These are phyloP conservation scores for Schizosaccharomyces lindneri DNA, from an alignment of 805 yeast species.

Conservation along the genomic window DNA sequence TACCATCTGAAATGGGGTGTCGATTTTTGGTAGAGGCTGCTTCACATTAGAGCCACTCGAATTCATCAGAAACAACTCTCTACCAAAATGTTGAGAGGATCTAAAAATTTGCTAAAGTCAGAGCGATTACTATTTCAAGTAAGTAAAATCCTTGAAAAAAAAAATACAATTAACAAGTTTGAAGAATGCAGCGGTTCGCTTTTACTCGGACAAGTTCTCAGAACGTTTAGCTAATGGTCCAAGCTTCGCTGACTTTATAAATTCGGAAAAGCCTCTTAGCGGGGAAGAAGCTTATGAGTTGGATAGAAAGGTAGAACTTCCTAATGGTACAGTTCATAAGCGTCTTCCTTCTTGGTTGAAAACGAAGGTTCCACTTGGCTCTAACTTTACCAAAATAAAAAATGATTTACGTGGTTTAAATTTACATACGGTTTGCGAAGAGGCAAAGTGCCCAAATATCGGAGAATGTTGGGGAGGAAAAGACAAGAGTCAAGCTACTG, in stretches of 20 bases:
- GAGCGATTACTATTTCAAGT: too few species aligned
- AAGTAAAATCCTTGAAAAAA: not conserved
- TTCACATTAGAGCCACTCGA: too few species aligned
- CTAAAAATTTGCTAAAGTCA: too few species aligned
- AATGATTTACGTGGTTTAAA: constrained; percentile 71
- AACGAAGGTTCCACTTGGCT: constrained; percentile 92
- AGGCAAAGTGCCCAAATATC: constrained; percentile 96
- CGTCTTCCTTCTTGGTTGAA: constrained; percentile 83
- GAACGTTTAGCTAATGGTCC: not conserved
- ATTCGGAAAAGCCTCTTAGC: not conserved
- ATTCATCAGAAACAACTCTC: too few species aligned
- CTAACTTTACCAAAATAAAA: constrained; percentile 53
- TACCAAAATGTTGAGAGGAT: too few species aligned
- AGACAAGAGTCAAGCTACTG: constrained; percentile 72
- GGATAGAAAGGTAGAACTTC: not conserved
- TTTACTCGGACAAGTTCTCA: not conserved
- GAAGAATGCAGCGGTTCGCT: not conserved
- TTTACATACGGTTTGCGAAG: constrained; percentile 90
- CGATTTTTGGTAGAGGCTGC: too few species aligned
- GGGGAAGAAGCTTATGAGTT: not conserved
- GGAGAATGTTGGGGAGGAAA: constrained; percentile 99
- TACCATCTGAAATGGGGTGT: too few species aligned
- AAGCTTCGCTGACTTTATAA: not conserved
- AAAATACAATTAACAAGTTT: not conserved
- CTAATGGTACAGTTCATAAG: not conserved